Evolutionary conservation across 2,329 filamentous ascomycete species (phyloP).

Genomic region (Pseudogymnoascus sp.): DNA sequence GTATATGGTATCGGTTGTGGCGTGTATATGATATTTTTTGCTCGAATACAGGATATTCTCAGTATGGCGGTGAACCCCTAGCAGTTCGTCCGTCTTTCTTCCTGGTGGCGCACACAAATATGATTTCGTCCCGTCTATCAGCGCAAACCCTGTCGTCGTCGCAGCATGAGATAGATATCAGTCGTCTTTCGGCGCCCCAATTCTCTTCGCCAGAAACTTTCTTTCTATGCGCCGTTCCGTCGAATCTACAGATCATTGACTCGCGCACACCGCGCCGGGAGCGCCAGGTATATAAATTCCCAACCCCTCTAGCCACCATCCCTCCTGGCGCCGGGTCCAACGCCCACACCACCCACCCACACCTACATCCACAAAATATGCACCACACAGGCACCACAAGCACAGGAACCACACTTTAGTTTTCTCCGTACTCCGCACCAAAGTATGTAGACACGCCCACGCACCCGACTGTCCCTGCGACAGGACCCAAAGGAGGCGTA

Average conservation of each 20-base stretch:
- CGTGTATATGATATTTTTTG: not conserved
- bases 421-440: not conserved
- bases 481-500: not conserved
- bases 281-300: constrained; percentile 4
- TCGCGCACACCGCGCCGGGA: not conserved
- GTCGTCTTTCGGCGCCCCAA: not conserved
- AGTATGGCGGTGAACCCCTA: not conserved
- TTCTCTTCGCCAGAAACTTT: not conserved
- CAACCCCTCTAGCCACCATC: not conserved
- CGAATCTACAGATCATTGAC: not conserved
- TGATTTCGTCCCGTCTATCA: not conserved
- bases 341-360: constrained; percentile 1
- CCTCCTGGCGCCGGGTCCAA: not conserved
- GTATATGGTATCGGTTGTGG: not conserved
- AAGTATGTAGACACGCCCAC: not conserved
- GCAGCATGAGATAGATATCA: not conserved
- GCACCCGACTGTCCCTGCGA: not conserved
- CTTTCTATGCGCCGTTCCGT: not conserved
- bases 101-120: not conserved
- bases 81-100: not conserved
- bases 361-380: not conserved
- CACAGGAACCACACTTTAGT: not conserved
- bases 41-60: not conserved
- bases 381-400: not conserved
- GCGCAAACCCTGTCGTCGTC: not conserved